Percentiles rank a stretch among this genome's conserved stretches.
These are phyloP conservation scores for Alternaria sp. DNA, from an alignment of 2,329 filamentous ascomycete species.

Conservation along the genomic window DNA sequence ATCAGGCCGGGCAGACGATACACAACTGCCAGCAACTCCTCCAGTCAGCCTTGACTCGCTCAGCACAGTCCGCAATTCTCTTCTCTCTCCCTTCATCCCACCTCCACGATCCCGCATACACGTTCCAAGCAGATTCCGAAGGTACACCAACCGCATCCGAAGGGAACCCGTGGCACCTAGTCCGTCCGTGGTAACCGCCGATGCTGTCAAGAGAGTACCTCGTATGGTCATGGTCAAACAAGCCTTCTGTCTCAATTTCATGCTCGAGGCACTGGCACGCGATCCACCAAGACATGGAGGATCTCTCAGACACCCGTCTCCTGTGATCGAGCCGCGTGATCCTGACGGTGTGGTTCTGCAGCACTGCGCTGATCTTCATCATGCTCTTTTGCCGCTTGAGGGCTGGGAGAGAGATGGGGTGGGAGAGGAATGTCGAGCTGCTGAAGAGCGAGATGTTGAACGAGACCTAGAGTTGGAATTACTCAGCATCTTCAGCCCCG, in stretches of 20 bases:
- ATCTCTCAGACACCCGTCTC: background rate
- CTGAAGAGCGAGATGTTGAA: background rate
- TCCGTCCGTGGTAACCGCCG: background rate
- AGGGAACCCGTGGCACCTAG: background rate
- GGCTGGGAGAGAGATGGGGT: background rate
- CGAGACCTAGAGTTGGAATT: background rate
- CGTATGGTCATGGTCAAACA: background rate
- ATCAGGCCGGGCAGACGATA: background rate
- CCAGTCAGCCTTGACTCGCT: background rate
- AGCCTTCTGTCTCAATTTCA: background rate
- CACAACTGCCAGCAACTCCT: background rate
- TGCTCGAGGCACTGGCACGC: background rate
- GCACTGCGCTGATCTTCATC: background rate
- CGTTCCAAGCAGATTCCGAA: background rate
- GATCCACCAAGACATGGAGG: background rate
- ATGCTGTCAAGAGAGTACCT: background rate
- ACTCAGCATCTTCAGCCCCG: background rate
- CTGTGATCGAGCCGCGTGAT: background rate
- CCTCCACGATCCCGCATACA: background rate
- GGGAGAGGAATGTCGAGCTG: background rate
- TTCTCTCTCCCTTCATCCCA: background rate
- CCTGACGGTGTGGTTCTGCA: background rate
- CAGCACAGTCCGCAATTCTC: background rate
- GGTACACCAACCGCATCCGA: background rate
- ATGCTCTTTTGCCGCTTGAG: background rate